Conservation (phyloP, 2,329 filamentous ascomycete genomes). For the Madurella mycetomatis region DNA sequence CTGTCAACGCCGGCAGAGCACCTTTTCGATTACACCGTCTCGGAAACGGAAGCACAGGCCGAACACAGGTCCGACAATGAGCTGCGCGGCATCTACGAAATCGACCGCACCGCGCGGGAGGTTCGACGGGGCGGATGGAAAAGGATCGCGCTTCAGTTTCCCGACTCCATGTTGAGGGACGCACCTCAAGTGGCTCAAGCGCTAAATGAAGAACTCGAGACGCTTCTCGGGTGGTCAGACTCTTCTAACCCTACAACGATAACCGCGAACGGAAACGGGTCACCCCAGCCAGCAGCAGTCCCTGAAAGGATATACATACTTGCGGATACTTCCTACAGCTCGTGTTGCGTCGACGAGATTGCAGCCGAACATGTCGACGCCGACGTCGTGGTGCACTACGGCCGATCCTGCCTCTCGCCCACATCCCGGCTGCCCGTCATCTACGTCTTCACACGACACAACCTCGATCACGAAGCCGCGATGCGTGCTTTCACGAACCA, state of each 20-base stretch:
- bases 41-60: constrained; percentile 29
- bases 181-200: constrained; percentile 72
- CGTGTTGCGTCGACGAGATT: constrained; percentile 95
- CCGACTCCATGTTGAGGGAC: constrained; percentile 86
- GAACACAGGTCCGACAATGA: constrained; percentile 56
- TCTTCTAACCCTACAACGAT: neutral
- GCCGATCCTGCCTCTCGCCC: constrained; percentile 84
- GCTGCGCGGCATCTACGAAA: constrained; percentile 75
- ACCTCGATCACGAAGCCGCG: constrained; percentile 58
- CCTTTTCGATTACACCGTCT: constrained; percentile 46
- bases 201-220: constrained; percentile 40
- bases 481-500: constrained; percentile 59
- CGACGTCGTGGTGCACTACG: constrained; percentile 91
- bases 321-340: constrained; percentile 92
- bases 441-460: constrained; percentile 78
- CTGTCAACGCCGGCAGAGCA: constrained; percentile 61
- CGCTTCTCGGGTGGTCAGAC: constrained; percentile 3
- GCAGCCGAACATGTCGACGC: constrained; percentile 91
- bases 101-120: constrained; percentile 71
- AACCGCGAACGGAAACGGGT: neutral
- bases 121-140: constrained; percentile 68
- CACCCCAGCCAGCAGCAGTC: constrained; percentile 8
- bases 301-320: constrained; percentile 67
- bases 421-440: constrained; percentile 83
- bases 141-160: constrained; percentile 88